Percentiles rank a stretch among this genome's conserved stretches.
These are phyloP conservation scores for Aspergillus ruber DNA, from an alignment of 2,329 filamentous ascomycete genomes.

Conservation along the genomic window DNA sequence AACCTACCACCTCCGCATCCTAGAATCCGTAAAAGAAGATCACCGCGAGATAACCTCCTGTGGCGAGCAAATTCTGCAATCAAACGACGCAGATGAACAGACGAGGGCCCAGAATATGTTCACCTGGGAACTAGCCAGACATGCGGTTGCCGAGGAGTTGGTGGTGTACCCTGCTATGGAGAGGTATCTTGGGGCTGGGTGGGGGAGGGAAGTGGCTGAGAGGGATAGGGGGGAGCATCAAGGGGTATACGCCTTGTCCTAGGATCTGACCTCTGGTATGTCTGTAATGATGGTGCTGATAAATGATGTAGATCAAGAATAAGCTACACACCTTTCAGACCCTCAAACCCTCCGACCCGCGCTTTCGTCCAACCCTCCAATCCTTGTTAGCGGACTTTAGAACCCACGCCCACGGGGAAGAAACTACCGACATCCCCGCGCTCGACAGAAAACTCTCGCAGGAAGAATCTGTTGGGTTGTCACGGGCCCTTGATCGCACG, in stretches of 20 bases:
- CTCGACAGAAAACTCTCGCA: slow-evolving; percentile 38
- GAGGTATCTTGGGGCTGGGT: slow-evolving; percentile 41
- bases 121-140: slow-evolving; percentile 49
- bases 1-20: slow-evolving; percentile 15
- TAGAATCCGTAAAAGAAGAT: slow-evolving; percentile 37
- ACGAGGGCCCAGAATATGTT: slow-evolving; percentile 47
- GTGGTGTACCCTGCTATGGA: slow-evolving; percentile 52
- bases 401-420: slow-evolving; percentile 47
- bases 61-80: slow-evolving; percentile 39
- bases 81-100: slow-evolving; percentile 38
- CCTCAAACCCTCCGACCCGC: slow-evolving; percentile 29
- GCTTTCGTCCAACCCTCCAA: slow-evolving; percentile 38
- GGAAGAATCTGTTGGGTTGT: slow-evolving; percentile 28
- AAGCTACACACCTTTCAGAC: slow-evolving; percentile 44
- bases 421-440: slow-evolving; percentile 40
- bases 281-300: not conserved
- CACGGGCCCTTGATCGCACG: slow-evolving; percentile 42
- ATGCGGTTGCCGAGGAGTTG: slow-evolving; percentile 47
- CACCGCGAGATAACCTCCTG: slow-evolving; percentile 38
- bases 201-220: slow-evolving; percentile 38
- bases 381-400: slow-evolving; percentile 36
- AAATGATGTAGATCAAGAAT: slow-evolving; percentile 41
- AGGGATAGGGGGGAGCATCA: slow-evolving; percentile 47
- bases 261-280: not conserved
- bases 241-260: not conserved